Conservation (phyloP, 306 rosid genomes). For the Rosa persica region DNA sequence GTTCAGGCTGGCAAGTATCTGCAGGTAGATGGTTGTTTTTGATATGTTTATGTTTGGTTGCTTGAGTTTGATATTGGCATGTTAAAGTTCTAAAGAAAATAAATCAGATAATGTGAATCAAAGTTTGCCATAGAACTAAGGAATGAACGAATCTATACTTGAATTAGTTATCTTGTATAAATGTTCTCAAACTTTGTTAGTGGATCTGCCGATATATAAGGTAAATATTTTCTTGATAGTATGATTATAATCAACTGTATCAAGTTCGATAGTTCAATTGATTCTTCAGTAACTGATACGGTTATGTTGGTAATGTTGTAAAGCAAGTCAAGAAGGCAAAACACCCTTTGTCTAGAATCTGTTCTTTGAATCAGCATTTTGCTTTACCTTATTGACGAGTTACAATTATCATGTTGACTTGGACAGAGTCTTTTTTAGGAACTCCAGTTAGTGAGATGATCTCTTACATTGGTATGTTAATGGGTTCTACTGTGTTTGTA, state of each 20-base stretch:
- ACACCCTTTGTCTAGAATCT: neutral
- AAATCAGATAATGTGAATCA: neutral
- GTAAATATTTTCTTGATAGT: neutral
- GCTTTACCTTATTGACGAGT: neutral
- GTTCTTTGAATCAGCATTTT: neutral
- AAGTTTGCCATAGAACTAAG: neutral
- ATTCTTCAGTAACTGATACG: neutral
- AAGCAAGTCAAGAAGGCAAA: too few species aligned
- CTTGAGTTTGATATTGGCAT: slow-evolving; percentile 1
- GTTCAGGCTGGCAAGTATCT: slow-evolving; percentile 54
- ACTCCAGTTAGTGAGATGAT: neutral
- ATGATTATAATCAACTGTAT: neutral
- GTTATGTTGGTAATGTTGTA: neutral
- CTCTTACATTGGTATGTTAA: slow-evolving; percentile 3
- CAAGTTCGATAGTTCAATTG: neutral
- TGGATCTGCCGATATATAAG: neutral
- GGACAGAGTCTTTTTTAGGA: too few species aligned
- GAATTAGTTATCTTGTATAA: neutral
- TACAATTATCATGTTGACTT: neutral
- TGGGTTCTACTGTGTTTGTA: slow-evolving; percentile 31
- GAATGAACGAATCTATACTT: neutral
- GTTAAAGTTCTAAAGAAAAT: neutral
- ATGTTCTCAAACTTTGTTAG: neutral
- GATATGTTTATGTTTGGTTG: neutral
- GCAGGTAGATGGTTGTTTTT: slow-evolving; percentile 53